A percentile compares a stretch with the other conserved stretches of the same genome.
Evolutionary conservation across 2,329 filamentous ascomycete species (phyloP).

Genomic region (Ascochyta koolunga): DNA sequence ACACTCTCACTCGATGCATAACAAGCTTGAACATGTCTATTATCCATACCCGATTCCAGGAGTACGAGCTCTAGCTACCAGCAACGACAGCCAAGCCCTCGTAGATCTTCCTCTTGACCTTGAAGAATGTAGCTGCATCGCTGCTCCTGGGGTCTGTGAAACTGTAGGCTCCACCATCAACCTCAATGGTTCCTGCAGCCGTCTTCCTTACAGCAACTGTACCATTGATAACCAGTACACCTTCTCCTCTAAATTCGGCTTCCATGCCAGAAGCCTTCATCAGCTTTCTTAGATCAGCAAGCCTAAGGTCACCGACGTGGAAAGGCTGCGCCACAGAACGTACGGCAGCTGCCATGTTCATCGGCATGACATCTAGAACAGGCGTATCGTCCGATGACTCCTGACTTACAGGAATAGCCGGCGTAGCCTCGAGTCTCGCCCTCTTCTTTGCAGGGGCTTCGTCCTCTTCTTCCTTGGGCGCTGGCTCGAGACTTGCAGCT

Average conservation of each 20-base stretch:
- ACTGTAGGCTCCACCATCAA: slow-evolving; percentile 64
- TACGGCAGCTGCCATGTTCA: slow-evolving; percentile 71
- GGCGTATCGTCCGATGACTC: slow-evolving; percentile 57
- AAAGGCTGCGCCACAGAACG: slow-evolving; percentile 83
- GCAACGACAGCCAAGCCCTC: slow-evolving; percentile 91
- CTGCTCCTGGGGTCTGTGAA: slow-evolving; percentile 52
- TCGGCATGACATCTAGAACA: slow-evolving; percentile 64
- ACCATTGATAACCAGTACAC: slow-evolving; percentile 86
- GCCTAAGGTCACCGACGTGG: slow-evolving; percentile 89
- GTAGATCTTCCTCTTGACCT: slow-evolving; percentile 90
- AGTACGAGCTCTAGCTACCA: slow-evolving; percentile 58
- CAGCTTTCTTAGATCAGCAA: slow-evolving; percentile 84
- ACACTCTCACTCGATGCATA: slow-evolving; percentile 20
- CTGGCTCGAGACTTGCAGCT: slow-evolving; percentile 52
- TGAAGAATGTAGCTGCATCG: slow-evolving; percentile 74
- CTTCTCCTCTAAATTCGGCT: slow-evolving; percentile 92
- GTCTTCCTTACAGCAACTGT: slow-evolving; percentile 88
- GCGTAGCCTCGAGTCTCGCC: slow-evolving; percentile 48
- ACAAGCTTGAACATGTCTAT: no score
- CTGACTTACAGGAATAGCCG: slow-evolving; percentile 54
- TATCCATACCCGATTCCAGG: background rate
- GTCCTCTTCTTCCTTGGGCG: slow-evolving; percentile 49
- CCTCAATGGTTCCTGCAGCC: slow-evolving; percentile 82
- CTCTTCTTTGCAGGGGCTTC: slow-evolving; percentile 59
- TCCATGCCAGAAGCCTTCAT: slow-evolving; percentile 81